phyloP scores from a whole-genome alignment of 2,329 filamentous ascomycete genomes.

The Aspergillus udagawae region DNA sequence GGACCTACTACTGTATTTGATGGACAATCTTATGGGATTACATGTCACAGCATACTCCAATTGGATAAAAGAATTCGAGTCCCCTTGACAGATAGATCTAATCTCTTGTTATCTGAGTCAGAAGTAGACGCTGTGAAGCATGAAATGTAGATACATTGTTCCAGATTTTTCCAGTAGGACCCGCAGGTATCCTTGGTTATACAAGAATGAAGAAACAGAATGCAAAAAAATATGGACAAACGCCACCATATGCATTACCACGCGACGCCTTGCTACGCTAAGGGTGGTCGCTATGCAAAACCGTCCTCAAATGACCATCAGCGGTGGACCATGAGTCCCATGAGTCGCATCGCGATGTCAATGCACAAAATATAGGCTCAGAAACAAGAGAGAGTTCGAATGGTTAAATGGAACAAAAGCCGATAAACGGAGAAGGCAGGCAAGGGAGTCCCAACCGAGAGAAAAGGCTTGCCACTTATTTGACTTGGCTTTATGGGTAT shows the following conservation, averaged over 20 bases:
- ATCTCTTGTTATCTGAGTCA: neutral
- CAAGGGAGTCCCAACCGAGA: constrained; percentile 5
- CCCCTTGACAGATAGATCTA: neutral
- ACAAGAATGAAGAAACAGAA: constrained; percentile 8
- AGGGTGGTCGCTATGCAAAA: constrained; percentile 14
- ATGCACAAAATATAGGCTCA: neutral
- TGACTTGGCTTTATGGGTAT: constrained; percentile 28
- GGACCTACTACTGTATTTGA: neutral
- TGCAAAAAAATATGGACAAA: constrained; percentile 13
- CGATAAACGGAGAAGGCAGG: constrained; percentile 5
- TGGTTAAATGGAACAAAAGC: constrained; percentile 1
- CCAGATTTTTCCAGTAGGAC: constrained; percentile 9
- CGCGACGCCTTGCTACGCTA: constrained; percentile 33
- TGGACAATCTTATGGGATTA: neutral
- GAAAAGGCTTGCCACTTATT: constrained; percentile 10
- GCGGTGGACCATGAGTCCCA: neutral
- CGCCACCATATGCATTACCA: constrained; percentile 24
- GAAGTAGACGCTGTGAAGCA: constrained; percentile 2
- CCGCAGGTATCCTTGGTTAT: neutral
- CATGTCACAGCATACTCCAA: neutral
- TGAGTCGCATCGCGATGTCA: neutral
- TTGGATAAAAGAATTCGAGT: neutral
- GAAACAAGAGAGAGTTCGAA: constrained; percentile 3
- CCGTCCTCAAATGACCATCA: constrained; percentile 6
- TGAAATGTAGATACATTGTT: neutral